Percentiles rank a stretch among this genome's conserved stretches.
Evolutionary conservation across 345 rosid species (phyloP).

Genomic region (Camelina sativa): DNA sequence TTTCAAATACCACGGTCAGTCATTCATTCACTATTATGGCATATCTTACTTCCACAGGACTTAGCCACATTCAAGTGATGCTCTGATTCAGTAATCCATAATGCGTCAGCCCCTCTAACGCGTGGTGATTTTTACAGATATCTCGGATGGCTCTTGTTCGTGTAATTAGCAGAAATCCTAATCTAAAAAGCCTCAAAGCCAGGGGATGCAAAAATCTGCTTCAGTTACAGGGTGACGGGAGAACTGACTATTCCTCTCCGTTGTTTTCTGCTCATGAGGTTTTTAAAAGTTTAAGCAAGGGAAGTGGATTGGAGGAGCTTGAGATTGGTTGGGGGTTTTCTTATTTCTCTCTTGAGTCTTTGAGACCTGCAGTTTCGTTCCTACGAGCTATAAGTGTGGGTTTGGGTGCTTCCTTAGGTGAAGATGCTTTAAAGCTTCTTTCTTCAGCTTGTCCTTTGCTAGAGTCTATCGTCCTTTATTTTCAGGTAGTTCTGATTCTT

Average conservation of each 20-base stretch:
- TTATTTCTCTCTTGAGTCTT: conserved; percentile 52
- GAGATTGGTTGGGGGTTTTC: conserved; percentile 81
- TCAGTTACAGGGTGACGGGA: conserved; percentile 41
- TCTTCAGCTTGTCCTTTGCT: conserved; percentile 66
- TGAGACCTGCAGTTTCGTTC: conserved; percentile 60
- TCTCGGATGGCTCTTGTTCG: conserved; percentile 60
- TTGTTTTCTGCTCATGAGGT: conserved; percentile 41
- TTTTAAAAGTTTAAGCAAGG: conserved; percentile 50
- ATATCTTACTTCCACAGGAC: neutral
- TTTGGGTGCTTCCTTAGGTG: conserved; percentile 76
- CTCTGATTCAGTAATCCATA: neutral
- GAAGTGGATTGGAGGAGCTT: conserved; percentile 60
- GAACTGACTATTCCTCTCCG: conserved; percentile 38
- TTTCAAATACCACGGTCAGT: conserved; percentile 75
- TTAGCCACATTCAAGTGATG: neutral
- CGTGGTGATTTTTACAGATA: conserved; percentile 53
- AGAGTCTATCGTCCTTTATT: conserved; percentile 61
- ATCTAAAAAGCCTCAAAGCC: conserved; percentile 65
- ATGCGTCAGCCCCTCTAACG: conserved; percentile 1
- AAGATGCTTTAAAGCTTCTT: conserved; percentile 55
- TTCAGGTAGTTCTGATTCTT: conserved; percentile 63
- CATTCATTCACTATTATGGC: conserved; percentile 2
- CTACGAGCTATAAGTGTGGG: conserved; percentile 62
- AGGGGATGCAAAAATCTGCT: conserved; percentile 69
- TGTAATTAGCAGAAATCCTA: conserved; percentile 55